These are phyloP conservation scores for Plenodomus biglobosus DNA, from an alignment of 2,329 filamentous ascomycete genomes.

Conservation along the genomic window DNA sequence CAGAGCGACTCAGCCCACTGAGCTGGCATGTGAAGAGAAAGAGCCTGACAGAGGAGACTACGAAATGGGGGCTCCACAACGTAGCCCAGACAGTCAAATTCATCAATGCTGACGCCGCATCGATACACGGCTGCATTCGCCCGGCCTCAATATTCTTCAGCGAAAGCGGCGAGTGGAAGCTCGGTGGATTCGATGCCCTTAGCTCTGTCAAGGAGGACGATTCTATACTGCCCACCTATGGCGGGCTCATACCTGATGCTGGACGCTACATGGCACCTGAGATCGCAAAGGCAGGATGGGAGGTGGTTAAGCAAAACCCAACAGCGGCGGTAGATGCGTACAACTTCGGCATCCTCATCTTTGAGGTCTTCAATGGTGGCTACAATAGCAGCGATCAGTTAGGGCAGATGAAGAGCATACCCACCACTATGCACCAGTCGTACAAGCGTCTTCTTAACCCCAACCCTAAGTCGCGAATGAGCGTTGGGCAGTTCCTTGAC, in stretches of 20 bases:
- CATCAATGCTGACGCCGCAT: conserved; percentile 89
- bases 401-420: conserved; percentile 81
- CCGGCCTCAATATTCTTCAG: conserved; percentile 88
- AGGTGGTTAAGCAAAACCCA: conserved; percentile 79
- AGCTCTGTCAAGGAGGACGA: conserved; percentile 97
- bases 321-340: conserved; percentile 84
- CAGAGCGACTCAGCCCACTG: conserved; percentile 82
- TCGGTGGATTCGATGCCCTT: conserved; percentile 89
- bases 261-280: conserved; percentile 85
- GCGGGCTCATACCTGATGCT: conserved; percentile 82
- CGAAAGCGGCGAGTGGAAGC: conserved; percentile 96
- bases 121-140: conserved; percentile 84
- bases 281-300: conserved; percentile 85
- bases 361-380: conserved; percentile 87
- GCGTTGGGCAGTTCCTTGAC: conserved; percentile 81
- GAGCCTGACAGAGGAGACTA: conserved; percentile 84
- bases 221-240: conserved; percentile 87
- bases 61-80: conserved; percentile 93
- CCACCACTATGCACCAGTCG: conserved; percentile 82
- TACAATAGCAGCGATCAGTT: conserved; percentile 77
- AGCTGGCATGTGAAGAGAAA: conserved; percentile 88
- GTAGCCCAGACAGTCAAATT: conserved; percentile 94
- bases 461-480: conserved; percentile 86
- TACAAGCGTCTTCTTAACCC: conserved; percentile 88
- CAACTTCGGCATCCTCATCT: conserved; percentile 79